These are phyloP conservation scores for Brassica balearica DNA, from an alignment of 441 rosid genomes.

Conservation along the genomic window DNA sequence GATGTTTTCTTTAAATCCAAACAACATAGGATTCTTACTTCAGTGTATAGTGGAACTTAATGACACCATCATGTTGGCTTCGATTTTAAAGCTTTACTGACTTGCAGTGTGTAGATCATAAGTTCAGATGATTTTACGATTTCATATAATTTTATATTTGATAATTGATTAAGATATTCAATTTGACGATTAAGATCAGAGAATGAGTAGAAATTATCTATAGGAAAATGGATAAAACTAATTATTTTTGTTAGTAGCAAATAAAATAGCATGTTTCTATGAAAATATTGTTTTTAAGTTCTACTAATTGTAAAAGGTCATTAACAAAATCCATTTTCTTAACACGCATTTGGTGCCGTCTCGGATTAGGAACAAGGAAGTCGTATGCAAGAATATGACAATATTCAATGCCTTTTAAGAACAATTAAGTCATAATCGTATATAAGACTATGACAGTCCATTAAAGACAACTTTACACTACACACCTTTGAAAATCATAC, in stretches of 20 bases:
- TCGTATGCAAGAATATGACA: slow-evolving; percentile 33
- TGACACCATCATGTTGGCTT: slow-evolving; percentile 24
- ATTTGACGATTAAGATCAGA: not conserved
- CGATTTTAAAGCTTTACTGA: slow-evolving; percentile 3
- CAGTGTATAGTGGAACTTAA: slow-evolving; percentile 7
- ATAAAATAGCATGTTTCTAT: not conserved
- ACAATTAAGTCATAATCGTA: slow-evolving; percentile 32
- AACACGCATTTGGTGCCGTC: slow-evolving; percentile 30
- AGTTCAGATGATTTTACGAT: not conserved
- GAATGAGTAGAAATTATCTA: not conserved
- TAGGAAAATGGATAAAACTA: not conserved
- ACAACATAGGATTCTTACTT: slow-evolving; percentile 35
- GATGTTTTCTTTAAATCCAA: not conserved
- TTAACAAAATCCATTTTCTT: slow-evolving; percentile 6
- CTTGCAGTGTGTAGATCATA: slow-evolving; percentile 8
- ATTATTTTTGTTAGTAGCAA: not conserved
- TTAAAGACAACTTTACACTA: slow-evolving; percentile 29
- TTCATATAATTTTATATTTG: not conserved
- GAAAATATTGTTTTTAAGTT: not conserved
- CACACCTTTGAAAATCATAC: slow-evolving; percentile 25
- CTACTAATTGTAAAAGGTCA: not conserved
- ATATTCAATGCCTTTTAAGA: slow-evolving; percentile 36
- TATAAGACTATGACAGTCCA: slow-evolving; percentile 23
- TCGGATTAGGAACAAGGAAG: slow-evolving; percentile 25
- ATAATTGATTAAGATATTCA: not conserved